Base-by-base conservation (phyloP, 441 rosid species). In the Erodium trifolium region DNA sequence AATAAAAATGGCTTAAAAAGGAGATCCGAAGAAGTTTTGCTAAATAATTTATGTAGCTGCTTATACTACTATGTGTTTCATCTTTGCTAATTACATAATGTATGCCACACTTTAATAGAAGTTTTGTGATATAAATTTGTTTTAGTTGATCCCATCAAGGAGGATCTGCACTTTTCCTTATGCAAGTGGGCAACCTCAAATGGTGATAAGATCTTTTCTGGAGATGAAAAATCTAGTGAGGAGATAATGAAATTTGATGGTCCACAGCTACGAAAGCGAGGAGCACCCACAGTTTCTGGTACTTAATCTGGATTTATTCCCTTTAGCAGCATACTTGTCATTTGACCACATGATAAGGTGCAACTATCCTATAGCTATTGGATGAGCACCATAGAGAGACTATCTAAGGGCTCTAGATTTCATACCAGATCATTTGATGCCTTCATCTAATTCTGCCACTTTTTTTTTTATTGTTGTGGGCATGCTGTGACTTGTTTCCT, bases 171-270 rank as follows among this genome's bases (percentile, higher is more conserved):
- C 67, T 92, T 90, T 75, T 69, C 65, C 70, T 81, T 94, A 75
- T 76, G 84, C 45, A 92, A 87, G 79, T 94, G 97, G 99, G 91
- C 74, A 31, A 82, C 88, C 29, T 76, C 79, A 3, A 78, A 76
- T 51, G 71, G 71, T 63, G 72, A 35, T 18, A 79, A 76, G 63
- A 69, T 71, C 73, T 76, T 67, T 63, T 66, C 63, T 29, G 77
- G 67, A 63, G 84, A 82, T 68, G 68, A 63, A 68, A 76, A 59
- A 17, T 65, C 76, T 7, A 72, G 72, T 65, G 81, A 77, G 23
- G 84, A 71, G 60, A 75, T n/a, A 35, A 69, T 14, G 27, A 72
- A 71, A 63, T 62, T 75, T 57, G 80, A 55, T 57, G 73, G 76
- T 75, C 76, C 75, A 59, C 82, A 75, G 75, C 78, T 85, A 77